Base-by-base conservation (phyloP, 2,329 filamentous ascomycete genomes). In the Neopestalotiopsis rosae region DNA sequence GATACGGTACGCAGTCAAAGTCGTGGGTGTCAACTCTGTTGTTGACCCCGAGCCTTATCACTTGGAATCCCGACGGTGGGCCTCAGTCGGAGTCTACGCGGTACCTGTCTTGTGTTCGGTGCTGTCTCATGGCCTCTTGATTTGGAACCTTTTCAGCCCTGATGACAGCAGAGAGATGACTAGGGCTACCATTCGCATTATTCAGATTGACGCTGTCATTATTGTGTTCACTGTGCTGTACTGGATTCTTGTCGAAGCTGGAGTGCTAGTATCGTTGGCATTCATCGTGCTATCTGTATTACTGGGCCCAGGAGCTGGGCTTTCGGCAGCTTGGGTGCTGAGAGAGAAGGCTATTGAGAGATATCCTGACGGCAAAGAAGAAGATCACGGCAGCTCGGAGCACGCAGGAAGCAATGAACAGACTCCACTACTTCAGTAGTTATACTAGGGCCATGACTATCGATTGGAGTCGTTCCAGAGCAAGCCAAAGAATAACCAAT, bases 241-340 rank as follows among this genome's bases (percentile, higher is more conserved):
- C 74, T 88, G 86, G 86, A 76, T 88, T 42, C 75, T 87, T 52
- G 83, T 85, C 17, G 86, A 88, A 75, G 82, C 83, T 0, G 85
- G 86, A 20, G 82, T 82, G 81, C 75, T 77, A 9, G 76, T 76
- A 5, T 74, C 74, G 4, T 49, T 72, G 1, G 67, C 77, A 10
- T 74, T 78, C 71, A 64, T 79, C 5, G 71, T 69, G 5, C 67
- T 71, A 0, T 78, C 79, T 0, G 38, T 77, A 0, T 30, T 80
- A 7, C 61, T 81, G 4, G 81, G 81, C 0, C 81, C 81, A 0
- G 81, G 81, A 0, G 80, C 80, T 0, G 80, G 80, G 0, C 69
- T 82, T 3, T 81, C 78, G 63, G 65, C 69, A 10, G 68, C 72
- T 20, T 76, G 74, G 74, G 28, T 72, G 12, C 10, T 74, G 61